Conservation (phyloP, 768 basidiomycete genomes). For the Naganishia vaughanmartiniae region DNA sequence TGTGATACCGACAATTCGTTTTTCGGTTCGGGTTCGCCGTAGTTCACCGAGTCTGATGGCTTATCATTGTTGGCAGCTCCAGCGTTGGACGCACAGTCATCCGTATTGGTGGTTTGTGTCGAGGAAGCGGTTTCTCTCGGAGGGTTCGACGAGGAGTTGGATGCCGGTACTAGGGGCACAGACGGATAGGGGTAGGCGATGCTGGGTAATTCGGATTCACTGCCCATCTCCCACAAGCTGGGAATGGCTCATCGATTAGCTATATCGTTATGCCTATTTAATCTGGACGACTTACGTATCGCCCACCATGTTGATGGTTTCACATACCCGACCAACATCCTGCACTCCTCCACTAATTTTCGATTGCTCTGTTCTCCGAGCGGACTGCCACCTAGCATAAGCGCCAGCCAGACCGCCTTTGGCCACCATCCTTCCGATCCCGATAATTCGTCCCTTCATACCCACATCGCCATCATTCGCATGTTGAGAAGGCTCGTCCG, state of each 20-base stretch:
- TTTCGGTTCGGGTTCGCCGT: too few species aligned
- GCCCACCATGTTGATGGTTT: conserved; percentile 45
- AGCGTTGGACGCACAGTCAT: neutral
- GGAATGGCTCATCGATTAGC: neutral
- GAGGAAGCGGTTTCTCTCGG: neutral
- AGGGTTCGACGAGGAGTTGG: neutral
- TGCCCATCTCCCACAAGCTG: conserved; percentile 48
- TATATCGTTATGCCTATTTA: neutral
- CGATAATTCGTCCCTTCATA: conserved; percentile 39
- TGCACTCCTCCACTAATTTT: conserved; percentile 35
- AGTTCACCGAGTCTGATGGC: neutral
- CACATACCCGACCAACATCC: conserved; percentile 46
- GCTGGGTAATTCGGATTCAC: conserved; percentile 34
- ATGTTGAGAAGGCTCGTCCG: conserved; percentile 25
- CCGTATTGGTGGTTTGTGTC: neutral
- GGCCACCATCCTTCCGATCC: conserved; percentile 43
- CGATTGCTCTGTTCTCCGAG: conserved; percentile 26
- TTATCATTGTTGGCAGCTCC: too few species aligned
- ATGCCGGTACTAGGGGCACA: conserved; percentile 33
- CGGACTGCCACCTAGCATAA: conserved; percentile 37
- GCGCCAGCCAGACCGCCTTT: conserved; percentile 44
- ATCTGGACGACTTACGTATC: conserved; percentile 40
- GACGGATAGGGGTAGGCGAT: conserved; percentile 37
- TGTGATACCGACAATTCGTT: conserved; percentile 15
- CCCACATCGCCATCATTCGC: conserved; percentile 21